phyloP scores from a whole-genome alignment of 1,139 yeast genomes.

The Candida tunisiensis region DNA sequence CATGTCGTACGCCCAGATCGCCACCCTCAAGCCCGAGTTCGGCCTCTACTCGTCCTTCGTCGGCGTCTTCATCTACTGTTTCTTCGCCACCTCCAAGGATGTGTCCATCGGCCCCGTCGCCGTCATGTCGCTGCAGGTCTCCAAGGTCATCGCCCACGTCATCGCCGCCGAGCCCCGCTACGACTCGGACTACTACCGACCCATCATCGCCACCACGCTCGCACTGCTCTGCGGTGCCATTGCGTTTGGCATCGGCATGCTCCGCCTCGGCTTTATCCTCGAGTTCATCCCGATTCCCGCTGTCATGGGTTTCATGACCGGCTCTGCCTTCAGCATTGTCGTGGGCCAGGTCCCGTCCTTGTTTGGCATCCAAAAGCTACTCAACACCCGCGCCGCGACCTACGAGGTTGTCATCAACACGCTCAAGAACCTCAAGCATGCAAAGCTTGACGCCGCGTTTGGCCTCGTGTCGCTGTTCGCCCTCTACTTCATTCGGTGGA shows the following conservation, averaged over 20 bases:
- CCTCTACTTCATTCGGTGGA: slow-evolving; percentile 43
- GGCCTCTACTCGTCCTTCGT: slow-evolving; percentile 88
- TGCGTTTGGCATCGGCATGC: slow-evolving; percentile 64
- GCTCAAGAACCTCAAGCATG: slow-evolving; percentile 49
- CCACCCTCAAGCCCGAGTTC: slow-evolving; percentile 64
- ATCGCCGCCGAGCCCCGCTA: slow-evolving; percentile 29
- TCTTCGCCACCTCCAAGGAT: slow-evolving; percentile 91
- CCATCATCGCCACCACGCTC: slow-evolving; percentile 55
- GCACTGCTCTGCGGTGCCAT: slow-evolving; percentile 76
- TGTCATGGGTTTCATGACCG: slow-evolving; percentile 89
- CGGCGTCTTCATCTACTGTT: slow-evolving; percentile 76
- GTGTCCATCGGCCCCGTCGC: slow-evolving; percentile 97
- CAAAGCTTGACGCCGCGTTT: slow-evolving; percentile 74
- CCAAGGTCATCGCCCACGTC: slow-evolving; percentile 58
- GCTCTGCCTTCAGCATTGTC: slow-evolving; percentile 74
- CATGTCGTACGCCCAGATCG: slow-evolving; percentile 87
- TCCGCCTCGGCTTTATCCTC: slow-evolving; percentile 73
- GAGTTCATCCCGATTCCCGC: slow-evolving; percentile 88
- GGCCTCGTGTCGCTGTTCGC: slow-evolving; percentile 62
- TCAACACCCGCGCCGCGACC: slow-evolving; percentile 59
- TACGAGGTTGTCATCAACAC: slow-evolving; percentile 56
- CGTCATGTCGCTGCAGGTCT: slow-evolving; percentile 80
- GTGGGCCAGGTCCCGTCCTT: slow-evolving; percentile 77
- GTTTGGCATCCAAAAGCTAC: slow-evolving; percentile 50
- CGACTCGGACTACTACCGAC: slow-evolving; percentile 33